phyloP scores from a whole-genome alignment of 768 basidiomycete species.

The Tylopilus rubrobrunneus region DNA sequence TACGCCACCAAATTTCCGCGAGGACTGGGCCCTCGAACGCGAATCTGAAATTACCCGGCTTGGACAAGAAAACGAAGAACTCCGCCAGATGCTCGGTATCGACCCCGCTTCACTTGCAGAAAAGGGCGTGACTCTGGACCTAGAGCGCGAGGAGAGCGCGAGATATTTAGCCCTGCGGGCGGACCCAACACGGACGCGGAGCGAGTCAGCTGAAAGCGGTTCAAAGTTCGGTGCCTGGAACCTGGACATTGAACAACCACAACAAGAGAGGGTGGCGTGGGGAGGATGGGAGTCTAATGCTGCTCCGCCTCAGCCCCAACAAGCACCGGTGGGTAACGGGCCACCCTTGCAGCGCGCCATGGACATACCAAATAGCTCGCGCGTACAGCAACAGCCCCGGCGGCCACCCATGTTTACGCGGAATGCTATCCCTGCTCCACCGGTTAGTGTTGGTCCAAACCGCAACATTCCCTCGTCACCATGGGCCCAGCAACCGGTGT shows the following conservation, averaged over 20 bases:
- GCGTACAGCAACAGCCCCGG: conserved; percentile 51
- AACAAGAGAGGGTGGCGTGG: conserved; percentile 24
- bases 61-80: conserved; percentile 75
- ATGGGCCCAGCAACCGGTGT: conserved; percentile 35
- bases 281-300: conserved; percentile 27
- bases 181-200: conserved; percentile 23
- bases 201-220: conserved; percentile 23
- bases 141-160: conserved; percentile 43
- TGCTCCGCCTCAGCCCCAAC: conserved; percentile 29
- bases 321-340: conserved; percentile 19
- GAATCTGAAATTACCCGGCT: conserved; percentile 84
- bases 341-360: conserved; percentile 43
- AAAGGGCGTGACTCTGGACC: conserved; percentile 50
- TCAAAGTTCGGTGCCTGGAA: conserved; percentile 26
- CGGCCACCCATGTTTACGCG: conserved; percentile 54
- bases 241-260: conserved; percentile 29
- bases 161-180: conserved; percentile 25
- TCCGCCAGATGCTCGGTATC: conserved; percentile 75
- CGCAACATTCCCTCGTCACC: conserved; percentile 39
- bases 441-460: conserved; percentile 33
- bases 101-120: conserved; percentile 52
- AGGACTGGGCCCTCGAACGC: conserved; percentile 86
- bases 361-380: conserved; percentile 50
- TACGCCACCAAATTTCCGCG: conserved; percentile 38
- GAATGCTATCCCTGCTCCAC: conserved; percentile 33